phyloP scores from a whole-genome alignment of 2,329 filamentous ascomycete species.

The Endothia cerciana region DNA sequence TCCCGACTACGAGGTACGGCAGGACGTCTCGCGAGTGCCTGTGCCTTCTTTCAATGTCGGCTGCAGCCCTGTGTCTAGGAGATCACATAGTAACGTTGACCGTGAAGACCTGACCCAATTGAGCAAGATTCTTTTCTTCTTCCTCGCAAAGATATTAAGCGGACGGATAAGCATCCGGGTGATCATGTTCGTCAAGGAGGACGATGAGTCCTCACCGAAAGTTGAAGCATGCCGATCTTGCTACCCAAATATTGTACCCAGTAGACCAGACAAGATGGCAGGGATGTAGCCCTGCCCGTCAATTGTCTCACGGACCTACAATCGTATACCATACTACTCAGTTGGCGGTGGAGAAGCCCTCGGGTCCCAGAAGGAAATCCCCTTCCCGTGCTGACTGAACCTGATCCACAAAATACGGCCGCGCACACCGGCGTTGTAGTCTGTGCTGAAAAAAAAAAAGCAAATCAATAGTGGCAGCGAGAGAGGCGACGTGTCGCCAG shows the following conservation, averaged over 20 bases:
- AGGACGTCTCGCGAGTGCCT: background rate
- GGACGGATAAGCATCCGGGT: background rate
- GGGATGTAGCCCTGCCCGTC: background rate
- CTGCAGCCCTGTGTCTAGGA: background rate
- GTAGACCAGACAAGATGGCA: background rate
- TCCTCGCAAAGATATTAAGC: background rate
- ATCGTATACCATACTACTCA: background rate
- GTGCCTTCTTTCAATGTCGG: background rate
- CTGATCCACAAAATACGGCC: background rate
- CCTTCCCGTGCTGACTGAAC: background rate
- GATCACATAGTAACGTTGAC: background rate
- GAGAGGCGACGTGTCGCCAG: background rate
- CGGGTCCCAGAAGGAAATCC: background rate
- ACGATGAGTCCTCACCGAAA: conserved; percentile 9
- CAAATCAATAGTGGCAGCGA: background rate
- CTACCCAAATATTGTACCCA: background rate
- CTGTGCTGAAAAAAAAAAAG: background rate
- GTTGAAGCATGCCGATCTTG: conserved; percentile 1
- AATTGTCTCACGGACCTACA: background rate
- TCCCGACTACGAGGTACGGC: background rate
- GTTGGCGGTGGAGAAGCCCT: background rate
- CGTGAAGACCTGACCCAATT: background rate
- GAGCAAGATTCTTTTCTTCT: too few relatives aligned
- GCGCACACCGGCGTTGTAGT: background rate
- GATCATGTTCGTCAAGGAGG: background rate